These are phyloP conservation scores for Trichoderma pleuroti DNA, from an alignment of 2,329 filamentous ascomycete genomes.

Conservation along the genomic window DNA sequence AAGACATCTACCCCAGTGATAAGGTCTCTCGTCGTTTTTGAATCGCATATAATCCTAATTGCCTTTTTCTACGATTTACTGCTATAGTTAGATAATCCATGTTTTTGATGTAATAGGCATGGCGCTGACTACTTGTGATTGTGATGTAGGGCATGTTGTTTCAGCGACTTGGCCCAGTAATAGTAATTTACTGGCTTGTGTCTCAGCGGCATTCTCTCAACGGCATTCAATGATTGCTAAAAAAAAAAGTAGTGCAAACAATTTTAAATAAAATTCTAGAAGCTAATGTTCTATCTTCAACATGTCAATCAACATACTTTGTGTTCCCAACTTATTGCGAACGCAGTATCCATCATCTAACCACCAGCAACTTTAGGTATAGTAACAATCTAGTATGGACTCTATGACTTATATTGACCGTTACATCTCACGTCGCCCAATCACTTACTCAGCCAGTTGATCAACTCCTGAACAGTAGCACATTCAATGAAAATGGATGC, in stretches of 20 bases:
- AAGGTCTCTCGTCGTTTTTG: background rate
- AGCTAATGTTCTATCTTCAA: background rate
- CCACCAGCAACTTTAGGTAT: background rate
- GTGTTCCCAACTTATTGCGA: background rate
- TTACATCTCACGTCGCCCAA: background rate
- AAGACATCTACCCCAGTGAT: background rate
- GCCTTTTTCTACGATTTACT: background rate
- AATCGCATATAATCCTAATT: background rate
- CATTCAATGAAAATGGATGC: slow-evolving; percentile 21
- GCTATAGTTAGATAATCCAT: background rate
- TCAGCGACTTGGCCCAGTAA: background rate
- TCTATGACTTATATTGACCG: background rate
- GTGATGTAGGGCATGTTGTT: background rate
- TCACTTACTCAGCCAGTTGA: background rate
- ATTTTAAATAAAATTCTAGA: background rate
- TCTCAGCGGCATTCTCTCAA: background rate
- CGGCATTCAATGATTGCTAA: background rate
- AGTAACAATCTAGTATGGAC: background rate
- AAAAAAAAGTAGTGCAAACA: background rate
- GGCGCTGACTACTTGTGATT: no score
- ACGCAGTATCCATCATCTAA: background rate
- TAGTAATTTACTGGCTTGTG: background rate
- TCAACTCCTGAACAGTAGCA: slow-evolving; percentile 10
- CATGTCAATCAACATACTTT: background rate
- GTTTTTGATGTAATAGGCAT: background rate